These are phyloP conservation scores for Tulasnella sp. DNA, from an alignment of 768 basidiomycete genomes.

Conservation along the genomic window DNA sequence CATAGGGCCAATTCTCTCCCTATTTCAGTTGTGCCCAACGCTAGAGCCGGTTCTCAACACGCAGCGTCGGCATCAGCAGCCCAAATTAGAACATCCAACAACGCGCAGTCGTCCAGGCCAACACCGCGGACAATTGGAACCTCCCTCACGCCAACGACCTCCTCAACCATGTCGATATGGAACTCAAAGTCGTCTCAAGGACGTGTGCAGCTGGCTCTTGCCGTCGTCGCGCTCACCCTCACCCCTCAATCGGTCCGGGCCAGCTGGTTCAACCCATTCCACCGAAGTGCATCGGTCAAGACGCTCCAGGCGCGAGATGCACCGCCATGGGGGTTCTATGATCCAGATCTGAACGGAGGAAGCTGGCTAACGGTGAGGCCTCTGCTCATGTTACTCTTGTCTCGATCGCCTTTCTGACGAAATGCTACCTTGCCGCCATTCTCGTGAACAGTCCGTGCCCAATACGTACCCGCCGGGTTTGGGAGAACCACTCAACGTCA, in stretches of 20 bases:
- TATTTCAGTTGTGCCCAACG: neutral
- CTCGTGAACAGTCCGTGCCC: neutral
- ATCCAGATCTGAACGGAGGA: constrained; percentile 42
- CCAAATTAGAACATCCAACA: neutral
- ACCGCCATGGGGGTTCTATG: constrained; percentile 19
- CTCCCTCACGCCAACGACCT: neutral
- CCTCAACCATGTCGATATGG: neutral
- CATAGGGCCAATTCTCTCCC: neutral
- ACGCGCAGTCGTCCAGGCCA: neutral
- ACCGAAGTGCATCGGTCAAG: neutral
- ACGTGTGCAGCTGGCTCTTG: neutral
- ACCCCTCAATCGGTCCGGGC: neutral
- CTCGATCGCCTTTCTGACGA: constrained; percentile 26
- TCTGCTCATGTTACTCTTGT: constrained; percentile 38
- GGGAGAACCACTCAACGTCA: constrained; percentile 80
- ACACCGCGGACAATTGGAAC: neutral
- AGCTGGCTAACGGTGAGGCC: constrained; percentile 61
- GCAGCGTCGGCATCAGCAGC: neutral
- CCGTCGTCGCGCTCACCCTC: neutral
- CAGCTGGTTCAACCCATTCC: neutral
- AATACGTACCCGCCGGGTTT: neutral
- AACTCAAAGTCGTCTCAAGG: neutral
- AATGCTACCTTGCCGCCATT: neutral
- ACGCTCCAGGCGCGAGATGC: neutral
- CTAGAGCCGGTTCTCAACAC: neutral